These are phyloP conservation scores for Davidsoniella virescens DNA, from an alignment of 2,329 filamentous ascomycete genomes.

Conservation along the genomic window DNA sequence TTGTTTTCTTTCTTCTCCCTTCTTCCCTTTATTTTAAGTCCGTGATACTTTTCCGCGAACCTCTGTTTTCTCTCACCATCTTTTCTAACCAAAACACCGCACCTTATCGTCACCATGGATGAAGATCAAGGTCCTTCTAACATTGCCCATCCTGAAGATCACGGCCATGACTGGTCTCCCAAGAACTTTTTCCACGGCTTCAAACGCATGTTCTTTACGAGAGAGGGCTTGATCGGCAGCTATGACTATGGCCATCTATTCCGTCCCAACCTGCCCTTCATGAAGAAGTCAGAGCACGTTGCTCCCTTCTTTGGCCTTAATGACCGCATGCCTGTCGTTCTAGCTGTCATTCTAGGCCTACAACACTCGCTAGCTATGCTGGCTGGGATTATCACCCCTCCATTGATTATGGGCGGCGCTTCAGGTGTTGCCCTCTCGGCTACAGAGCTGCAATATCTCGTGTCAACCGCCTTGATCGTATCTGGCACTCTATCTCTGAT, in stretches of 20 bases:
- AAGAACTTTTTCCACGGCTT: conserved; percentile 15
- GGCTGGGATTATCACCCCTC: conserved; percentile 60
- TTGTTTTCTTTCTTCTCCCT: not conserved
- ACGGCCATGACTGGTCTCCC: conserved; percentile 17
- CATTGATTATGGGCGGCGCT: conserved; percentile 50
- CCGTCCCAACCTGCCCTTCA: conserved; percentile 65
- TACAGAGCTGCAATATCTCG: conserved; percentile 55
- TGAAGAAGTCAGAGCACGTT: conserved; percentile 41
- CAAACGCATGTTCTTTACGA: conserved; percentile 33
- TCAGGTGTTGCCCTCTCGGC: conserved; percentile 46
- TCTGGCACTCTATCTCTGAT: conserved; percentile 58
- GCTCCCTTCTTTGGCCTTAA: conserved; percentile 76
- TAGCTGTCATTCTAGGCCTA: conserved; percentile 59
- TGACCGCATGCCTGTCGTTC: conserved; percentile 57
- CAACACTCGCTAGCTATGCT: conserved; percentile 69
- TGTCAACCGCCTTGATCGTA: conserved; percentile 64
- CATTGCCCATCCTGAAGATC: conserved; percentile 28
- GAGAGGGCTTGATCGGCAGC: conserved; percentile 60
- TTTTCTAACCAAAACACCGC: not conserved
- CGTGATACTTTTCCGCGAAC: not conserved
- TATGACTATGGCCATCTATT: conserved; percentile 91
- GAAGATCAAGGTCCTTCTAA: conserved; percentile 37
- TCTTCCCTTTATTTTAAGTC: not conserved
- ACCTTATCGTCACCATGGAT: conserved; percentile 27
- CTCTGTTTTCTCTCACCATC: not conserved